Percentiles rank a stretch among this genome's conserved stretches.
These are phyloP conservation scores for Termitomyces sp. DNA, from an alignment of 768 basidiomycete genomes.

Conservation along the genomic window DNA sequence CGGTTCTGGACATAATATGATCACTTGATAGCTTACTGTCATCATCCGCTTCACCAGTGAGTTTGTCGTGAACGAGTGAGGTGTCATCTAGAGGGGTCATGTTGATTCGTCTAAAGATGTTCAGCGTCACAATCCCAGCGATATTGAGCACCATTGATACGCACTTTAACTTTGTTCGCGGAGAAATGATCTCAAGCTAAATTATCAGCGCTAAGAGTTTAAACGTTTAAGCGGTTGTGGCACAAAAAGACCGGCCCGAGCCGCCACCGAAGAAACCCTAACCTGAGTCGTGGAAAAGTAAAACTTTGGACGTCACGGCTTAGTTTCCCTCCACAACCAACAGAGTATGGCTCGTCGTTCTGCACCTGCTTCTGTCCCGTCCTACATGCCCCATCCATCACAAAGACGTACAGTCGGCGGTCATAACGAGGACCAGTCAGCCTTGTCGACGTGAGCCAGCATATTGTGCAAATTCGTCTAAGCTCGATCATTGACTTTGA, in stretches of 20 bases:
- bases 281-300: constrained; percentile 13
- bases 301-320: constrained; percentile 11
- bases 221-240: neutral
- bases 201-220: neutral
- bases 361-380: constrained; percentile 44
- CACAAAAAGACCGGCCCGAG: neutral
- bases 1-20: neutral
- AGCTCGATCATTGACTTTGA: neutral
- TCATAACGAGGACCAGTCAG: constrained; percentile 65
- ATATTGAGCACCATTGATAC: neutral
- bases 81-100: neutral
- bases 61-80: neutral
- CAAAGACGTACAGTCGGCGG: constrained; percentile 43
- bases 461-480: neutral
- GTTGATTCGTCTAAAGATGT: neutral
- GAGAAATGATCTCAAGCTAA: neutral
- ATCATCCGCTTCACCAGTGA: neutral
- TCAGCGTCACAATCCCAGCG: neutral
- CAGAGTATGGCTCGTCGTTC: constrained; percentile 63
- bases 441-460: constrained; percentile 40
- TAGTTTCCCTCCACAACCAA: neutral
- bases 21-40: neutral
- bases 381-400: constrained; percentile 49
- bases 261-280: neutral
- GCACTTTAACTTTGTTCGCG: neutral